Evolutionary conservation across 306 rosid genomes (phyloP), one percentile per base, ranked within the genome.

Genomic region (Medicago lupulina): DNA sequence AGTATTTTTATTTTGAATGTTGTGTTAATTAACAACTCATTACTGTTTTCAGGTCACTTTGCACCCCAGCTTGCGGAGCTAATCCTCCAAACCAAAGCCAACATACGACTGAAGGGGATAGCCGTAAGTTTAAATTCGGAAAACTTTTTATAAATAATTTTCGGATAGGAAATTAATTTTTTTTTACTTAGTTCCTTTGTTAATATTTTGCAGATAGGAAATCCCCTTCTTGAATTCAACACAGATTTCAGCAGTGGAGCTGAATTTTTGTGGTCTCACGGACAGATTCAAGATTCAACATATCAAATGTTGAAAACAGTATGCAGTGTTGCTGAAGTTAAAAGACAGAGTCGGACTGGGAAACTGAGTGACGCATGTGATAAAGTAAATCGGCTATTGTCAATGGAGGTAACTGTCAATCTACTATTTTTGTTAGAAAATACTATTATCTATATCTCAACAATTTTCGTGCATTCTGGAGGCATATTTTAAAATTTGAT

Each of bases 11-110:
- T 1, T 46, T 46, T 49, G 17, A 5, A 14, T 49, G 9, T 21
- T 4, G 5, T 67, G 5, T 68, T 31, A 11, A 53, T 16, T 17
- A 19, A 11, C 2, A 6, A 0, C 13, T 4, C 16, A 46, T 46
- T 4, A 1, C 13, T 43, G 7, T 73, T 58, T 73, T 34, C 82
- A 90, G 92, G 95, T 2, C 97, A 89, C 83, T 89, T 86, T 53
- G 93, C 84, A 3, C 95, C 95, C 1, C 93, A 91, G 44, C 91
- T 91, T 31, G 97, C 93, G 13, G 79, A 59, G 41, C 97, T 89
- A 67, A 79, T 91, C 50, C 17, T 89, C 21, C 63, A 82, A 58
- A 85, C 82, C 14, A 83, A 85, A 34, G 43, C 67, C 0, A 73
- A 74, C 17, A 44, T 91, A 82, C 85, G 86, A 74, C 86, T 89